Base-by-base conservation (phyloP, 257 asterid genomes). In the Mitragyna speciosa region DNA sequence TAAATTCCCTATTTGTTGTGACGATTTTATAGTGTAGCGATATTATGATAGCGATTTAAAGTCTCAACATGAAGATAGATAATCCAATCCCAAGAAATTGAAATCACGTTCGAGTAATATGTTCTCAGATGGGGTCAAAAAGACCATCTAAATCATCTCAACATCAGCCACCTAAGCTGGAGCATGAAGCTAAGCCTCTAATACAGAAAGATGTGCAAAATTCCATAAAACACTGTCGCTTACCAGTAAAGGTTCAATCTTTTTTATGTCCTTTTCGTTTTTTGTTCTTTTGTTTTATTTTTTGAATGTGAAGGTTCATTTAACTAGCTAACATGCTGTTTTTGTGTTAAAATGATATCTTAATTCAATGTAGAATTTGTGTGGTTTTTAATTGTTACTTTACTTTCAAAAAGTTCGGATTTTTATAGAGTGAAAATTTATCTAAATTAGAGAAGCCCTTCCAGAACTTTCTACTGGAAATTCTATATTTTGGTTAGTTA, bases 181-280 rank as follows among this genome's bases (percentile, higher is more conserved):
- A 45, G n/a, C n/a, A n/a, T n/a, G n/a, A n/a, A n/a, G n/a, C n/a
- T n/a, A n/a, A n/a, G n/a, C n/a, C n/a, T n/a, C n/a, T n/a, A 59
- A 75, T 31, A 69, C 84, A 80, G 81, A 87, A 84, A 63, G 92
- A 79, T 14, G 94, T 81, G 20, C 79, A 36, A 59, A 85, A 61
- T 49, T 86, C 86, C 77, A 95, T 91, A 85, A 86, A 88, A 63
- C 70, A 82, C 30, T 80, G 89, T 70, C 98, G 98, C 84, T 22
- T 88, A 63, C 92, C 82, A 7, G 85, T 97, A 80, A 92, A 94
- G 97, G 99, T 91, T 74, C 81, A 36, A 24, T 73, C 56, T 71
- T 82, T 84, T 61, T 26, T 48, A 58, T 31, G 30, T 26, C 67
- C 17, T 19, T 11, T 65, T 11, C 6, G 9, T 26, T 64, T 67